Evolutionary conservation across 805 yeast species (phyloP), one percentile per base, ranked within the genome.

Genomic region (Kodamaea kakaduensis): DNA sequence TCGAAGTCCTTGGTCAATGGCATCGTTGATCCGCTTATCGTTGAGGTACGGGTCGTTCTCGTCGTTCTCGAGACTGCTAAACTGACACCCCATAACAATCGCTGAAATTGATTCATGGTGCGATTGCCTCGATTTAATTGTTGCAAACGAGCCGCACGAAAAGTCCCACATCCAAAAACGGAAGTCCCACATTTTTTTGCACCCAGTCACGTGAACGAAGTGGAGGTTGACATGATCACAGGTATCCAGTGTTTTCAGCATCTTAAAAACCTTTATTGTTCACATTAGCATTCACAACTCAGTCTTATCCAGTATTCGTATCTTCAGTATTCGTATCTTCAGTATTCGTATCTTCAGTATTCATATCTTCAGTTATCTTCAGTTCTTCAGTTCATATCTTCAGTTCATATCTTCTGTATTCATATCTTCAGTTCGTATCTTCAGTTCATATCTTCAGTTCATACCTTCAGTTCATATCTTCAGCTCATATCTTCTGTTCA

Each of bases 31-130:
- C 36, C 64, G 61, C 48, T 73, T 72, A 37, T 74, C 77, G 41
- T 67, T 61, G 28, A 76, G 56, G 39, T 75, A 73, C 2, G 80
- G 77, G 53, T 78, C 82, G 17, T 59, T 52, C 29, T 69, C 79
- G 20, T 64, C 57, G 4, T 53, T 20, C 56, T 36, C 52, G 5
- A 53, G 56, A 6, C 71, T 63, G 56, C 89, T 82, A 10, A 78
- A 73, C 13, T 70, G 49, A 51, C 94, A 84, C 10, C 94, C 94
- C 94, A 84, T 83, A 26, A 12, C 10, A 10, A n/a, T 26, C 14
- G 26, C 19, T 20, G 16, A 25, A 19, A 18, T 24, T 24, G 26
- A 13, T 16, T 5, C 8, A 9, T 14, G 26, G 14, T 10, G 26
- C 12, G 14, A 9, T 24, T 10, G 7, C 26, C 26, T 24, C 9